These are phyloP conservation scores for Microbotryum saponariae DNA, from an alignment of 1,284 basidiomycete species.

Conservation along the genomic window DNA sequence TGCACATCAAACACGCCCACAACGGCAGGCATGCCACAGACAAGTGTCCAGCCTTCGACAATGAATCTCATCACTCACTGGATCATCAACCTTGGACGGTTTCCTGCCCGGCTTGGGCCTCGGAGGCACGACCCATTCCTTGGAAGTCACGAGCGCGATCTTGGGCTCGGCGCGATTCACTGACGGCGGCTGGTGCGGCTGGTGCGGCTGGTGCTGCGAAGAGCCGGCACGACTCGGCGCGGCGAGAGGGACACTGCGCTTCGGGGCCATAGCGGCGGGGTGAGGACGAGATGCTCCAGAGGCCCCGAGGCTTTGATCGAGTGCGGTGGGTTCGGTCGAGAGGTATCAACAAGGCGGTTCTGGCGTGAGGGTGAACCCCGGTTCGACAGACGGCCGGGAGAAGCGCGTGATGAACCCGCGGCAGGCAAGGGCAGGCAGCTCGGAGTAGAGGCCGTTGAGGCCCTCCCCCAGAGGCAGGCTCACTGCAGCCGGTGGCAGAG, in stretches of 20 bases:
- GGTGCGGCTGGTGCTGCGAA: too few relatives aligned
- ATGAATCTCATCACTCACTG: neutral
- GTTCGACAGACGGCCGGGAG: too few relatives aligned
- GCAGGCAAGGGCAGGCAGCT: too few relatives aligned
- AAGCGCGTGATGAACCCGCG: too few relatives aligned
- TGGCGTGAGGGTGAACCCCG: neutral
- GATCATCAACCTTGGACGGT: constrained; percentile 11
- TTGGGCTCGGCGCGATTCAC: constrained; percentile 4
- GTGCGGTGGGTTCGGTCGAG: neutral
- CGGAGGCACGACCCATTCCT: constrained; percentile 36
- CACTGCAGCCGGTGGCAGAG: too few relatives aligned
- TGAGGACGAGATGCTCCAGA: neutral
- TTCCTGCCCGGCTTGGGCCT: constrained; percentile 36
- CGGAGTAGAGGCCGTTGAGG: too few relatives aligned
- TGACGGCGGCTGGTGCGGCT: too few relatives aligned
- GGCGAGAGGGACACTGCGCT: neutral
- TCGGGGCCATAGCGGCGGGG: constrained; percentile 3
- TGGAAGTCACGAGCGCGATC: constrained; percentile 7
- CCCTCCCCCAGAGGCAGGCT: too few relatives aligned
- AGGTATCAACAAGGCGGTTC: neutral
- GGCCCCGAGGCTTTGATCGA: neutral
- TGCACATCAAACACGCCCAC: too few relatives aligned
- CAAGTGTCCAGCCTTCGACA: neutral
- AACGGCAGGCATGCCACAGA: neutral
- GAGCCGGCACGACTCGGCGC: too few relatives aligned